These are phyloP conservation scores for Daldinia sp. DNA, from an alignment of 2,329 filamentous ascomycete genomes.

Conservation along the genomic window DNA sequence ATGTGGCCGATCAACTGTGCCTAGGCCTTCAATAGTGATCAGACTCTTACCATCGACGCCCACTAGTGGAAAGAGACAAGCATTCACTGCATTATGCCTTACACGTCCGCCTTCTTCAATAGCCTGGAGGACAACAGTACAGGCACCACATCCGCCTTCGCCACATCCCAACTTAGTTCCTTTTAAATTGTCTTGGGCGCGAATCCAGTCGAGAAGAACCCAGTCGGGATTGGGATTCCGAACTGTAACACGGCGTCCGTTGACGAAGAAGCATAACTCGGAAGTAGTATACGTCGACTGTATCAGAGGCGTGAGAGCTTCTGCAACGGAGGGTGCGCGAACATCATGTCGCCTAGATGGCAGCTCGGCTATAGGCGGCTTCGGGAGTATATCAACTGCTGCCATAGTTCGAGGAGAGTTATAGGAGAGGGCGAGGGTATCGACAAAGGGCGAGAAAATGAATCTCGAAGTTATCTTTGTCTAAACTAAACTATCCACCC, in stretches of 20 bases:
- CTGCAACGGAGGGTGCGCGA: conserved; percentile 33
- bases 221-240: conserved; percentile 48
- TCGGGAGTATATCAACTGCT: conserved; percentile 36
- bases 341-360: conserved; percentile 2
- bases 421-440: background rate
- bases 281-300: conserved; percentile 51
- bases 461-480: background rate
- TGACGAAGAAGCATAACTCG: conserved; percentile 51
- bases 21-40: conserved; percentile 94
- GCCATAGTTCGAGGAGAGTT: conserved; percentile 29
- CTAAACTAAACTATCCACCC: background rate
- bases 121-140: conserved; percentile 91
- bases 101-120: conserved; percentile 83
- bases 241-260: conserved; percentile 46
- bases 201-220: conserved; percentile 50
- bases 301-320: conserved; percentile 41
- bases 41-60: conserved; percentile 97
- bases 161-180: conserved; percentile 73
- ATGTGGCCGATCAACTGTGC: conserved; percentile 84
- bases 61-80: conserved; percentile 88
- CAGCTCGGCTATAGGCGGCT: conserved; percentile 17
- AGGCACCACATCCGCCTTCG: conserved; percentile 94
- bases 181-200: conserved; percentile 42
- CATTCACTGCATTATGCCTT: conserved; percentile 95
- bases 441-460: background rate